Percentiles rank a stretch among this genome's conserved stretches.
phyloP scores from a whole-genome alignment of 2,329 filamentous ascomycete genomes.

The Ascomycota sp. region DNA sequence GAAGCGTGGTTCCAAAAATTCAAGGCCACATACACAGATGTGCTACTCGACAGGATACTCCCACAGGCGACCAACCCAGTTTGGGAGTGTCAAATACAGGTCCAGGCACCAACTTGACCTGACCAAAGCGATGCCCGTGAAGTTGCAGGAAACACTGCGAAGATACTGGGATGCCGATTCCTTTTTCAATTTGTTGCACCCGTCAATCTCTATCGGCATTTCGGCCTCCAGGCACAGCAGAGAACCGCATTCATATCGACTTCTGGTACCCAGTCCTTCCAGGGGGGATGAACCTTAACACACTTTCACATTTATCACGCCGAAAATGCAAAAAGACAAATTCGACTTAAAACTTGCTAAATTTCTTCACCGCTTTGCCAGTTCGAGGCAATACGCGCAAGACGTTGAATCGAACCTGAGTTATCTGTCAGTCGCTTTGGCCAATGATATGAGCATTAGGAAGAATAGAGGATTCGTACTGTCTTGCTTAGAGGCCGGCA shows the following conservation, averaged over 20 bases:
- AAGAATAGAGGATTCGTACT: slow-evolving; percentile 38
- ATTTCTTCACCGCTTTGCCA: slow-evolving; percentile 92
- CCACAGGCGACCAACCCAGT: too few species aligned
- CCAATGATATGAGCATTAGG: too few species aligned
- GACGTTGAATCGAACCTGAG: slow-evolving; percentile 95
- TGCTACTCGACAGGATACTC: too few species aligned
- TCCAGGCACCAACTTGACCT: too few species aligned
- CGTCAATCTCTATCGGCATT: slow-evolving; percentile 19
- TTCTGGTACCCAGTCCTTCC: slow-evolving; percentile 21
- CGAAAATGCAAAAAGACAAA: slow-evolving; percentile 30
- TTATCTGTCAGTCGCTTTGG: slow-evolving; percentile 6
- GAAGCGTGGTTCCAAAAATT: too few species aligned
- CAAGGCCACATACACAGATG: too few species aligned
- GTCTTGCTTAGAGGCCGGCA: slow-evolving; percentile 99
- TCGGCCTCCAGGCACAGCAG: slow-evolving; percentile 24
- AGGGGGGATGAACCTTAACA: slow-evolving; percentile 12
- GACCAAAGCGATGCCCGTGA: neutral
- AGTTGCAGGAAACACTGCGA: neutral
- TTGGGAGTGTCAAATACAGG: too few species aligned
- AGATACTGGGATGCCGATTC: neutral
- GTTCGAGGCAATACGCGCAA: slow-evolving; percentile 95
- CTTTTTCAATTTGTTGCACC: slow-evolving; percentile 9
- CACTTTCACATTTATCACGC: slow-evolving; percentile 28
- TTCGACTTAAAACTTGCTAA: slow-evolving; percentile 84
- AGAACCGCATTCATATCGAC: slow-evolving; percentile 21